These are phyloP conservation scores for Ceratorhiza oryzae-sativae DNA, from an alignment of 1,284 basidiomycete species.

Conservation along the genomic window DNA sequence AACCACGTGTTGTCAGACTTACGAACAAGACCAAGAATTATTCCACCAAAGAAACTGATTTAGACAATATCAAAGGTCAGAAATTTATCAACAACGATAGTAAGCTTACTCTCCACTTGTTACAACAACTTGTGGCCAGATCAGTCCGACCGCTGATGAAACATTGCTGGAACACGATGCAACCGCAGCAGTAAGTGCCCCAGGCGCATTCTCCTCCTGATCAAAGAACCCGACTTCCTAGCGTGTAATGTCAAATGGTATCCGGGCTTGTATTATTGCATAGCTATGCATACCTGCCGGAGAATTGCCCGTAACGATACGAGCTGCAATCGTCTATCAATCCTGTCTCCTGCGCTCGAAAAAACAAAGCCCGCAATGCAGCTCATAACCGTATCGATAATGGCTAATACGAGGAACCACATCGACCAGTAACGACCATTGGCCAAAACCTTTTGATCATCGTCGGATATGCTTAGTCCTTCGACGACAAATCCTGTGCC, in stretches of 20 bases:
- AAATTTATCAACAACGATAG: neutral
- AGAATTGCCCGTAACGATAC: conserved; percentile 21
- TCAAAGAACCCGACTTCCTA: conserved; percentile 51
- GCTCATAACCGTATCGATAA: conserved; percentile 44
- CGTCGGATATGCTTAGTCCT: conserved; percentile 43
- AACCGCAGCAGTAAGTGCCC: conserved; percentile 52
- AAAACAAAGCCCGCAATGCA: conserved; percentile 46
- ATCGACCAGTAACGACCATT: conserved; percentile 47
- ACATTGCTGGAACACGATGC: conserved; percentile 51
- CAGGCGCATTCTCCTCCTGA: conserved; percentile 49
- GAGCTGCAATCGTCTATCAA: conserved; percentile 43
- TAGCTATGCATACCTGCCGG: neutral
- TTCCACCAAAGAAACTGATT: conserved; percentile 49
- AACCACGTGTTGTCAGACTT: conserved; percentile 47
- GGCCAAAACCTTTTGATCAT: conserved; percentile 43
- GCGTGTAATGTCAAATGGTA: neutral
- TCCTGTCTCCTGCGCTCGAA: conserved; percentile 46
- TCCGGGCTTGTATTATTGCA: neutral
- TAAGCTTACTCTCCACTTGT: conserved; percentile 45
- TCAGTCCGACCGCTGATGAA: conserved; percentile 51
- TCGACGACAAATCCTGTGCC: conserved; percentile 43
- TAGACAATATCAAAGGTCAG: neutral
- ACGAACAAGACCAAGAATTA: conserved; percentile 52
- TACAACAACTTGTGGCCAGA: conserved; percentile 52
- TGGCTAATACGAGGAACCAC: conserved; percentile 49